Base-by-base conservation (phyloP, 2,329 filamentous ascomycete species). In the Epichloe coenophiala region DNA sequence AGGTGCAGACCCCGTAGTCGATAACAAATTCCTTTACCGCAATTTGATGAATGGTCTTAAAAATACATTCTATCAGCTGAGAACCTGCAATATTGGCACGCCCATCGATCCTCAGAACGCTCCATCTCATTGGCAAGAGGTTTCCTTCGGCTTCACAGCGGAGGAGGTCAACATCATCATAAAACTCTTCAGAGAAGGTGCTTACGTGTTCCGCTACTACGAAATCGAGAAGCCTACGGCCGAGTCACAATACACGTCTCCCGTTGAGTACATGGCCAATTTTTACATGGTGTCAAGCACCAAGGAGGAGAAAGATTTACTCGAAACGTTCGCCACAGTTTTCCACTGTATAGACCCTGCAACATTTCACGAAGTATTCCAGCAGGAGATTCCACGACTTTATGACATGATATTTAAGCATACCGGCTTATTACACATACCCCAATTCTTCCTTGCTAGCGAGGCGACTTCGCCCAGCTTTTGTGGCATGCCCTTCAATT, bases 371-470 rank as follows among this genome's bases (percentile, higher is more conserved):
- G 93, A 99, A 70, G 89, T 98, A 40, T 99, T 98, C 65, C 88
- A 95, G 63, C 88, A 90, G 54, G 93, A 97, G 70, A 97, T 99
- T 54, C 91, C 91, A 38, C 88, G 88, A 66, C 80, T 99, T 38
- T 97, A 98, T 65, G 86, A 95, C 56, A 91, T 97, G 77, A 96
- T 95, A 69, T 95, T 97, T 64, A 88, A 97, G 64, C 93, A 99
- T 67, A 89, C 89, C 2, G 87, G 88, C 27, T 75, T 99, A 39
- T 76, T 98, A 48, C 93, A 98, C 65, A 87, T 98, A 51, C 91
- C 93, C 6, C 93, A 99, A 63, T 99, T 97, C 67, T 93, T 98
- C 68, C 79, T 99, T 48, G 93, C 94, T n/a, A 96, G 90, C 60
- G 93, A 99, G 70, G 91, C 91, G 4, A 99, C 94, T 0, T 96